Percentiles rank a stretch among this genome's conserved stretches.
phyloP scores from a whole-genome alignment of 2,329 filamentous ascomycete genomes.

The Colletotrichum zoysiae region DNA sequence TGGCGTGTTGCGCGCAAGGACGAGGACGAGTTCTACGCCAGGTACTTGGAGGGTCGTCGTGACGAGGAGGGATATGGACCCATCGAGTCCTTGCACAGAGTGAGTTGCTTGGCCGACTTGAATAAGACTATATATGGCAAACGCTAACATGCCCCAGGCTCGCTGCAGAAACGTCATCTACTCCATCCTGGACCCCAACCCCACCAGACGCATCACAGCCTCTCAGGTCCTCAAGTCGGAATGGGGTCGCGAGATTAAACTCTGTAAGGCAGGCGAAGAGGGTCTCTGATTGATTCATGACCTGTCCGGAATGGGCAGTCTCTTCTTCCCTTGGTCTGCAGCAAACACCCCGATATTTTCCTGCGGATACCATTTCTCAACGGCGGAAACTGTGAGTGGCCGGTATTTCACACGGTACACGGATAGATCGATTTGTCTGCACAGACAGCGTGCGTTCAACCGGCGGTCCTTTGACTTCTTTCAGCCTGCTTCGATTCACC shows the following conservation, averaged over 20 bases:
- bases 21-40: conserved; percentile 96
- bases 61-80: conserved; percentile 97
- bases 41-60: conserved; percentile 91
- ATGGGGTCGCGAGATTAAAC: conserved; percentile 97
- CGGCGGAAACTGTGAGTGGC: conserved; percentile 28
- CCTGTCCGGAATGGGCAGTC: background rate
- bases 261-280: conserved; percentile 97
- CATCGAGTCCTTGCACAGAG: conserved; percentile 94
- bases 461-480: conserved; percentile 29
- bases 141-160: conserved; percentile 67
- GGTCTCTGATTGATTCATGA: conserved; percentile 75
- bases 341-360: background rate
- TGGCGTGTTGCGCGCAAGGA: conserved; percentile 98
- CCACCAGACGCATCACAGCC: conserved; percentile 90
- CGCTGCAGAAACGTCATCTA: conserved; percentile 99
- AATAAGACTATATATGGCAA: background rate
- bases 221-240: conserved; percentile 98
- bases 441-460: conserved; percentile 29
- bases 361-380: background rate
- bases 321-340: background rate
- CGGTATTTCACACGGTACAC: conserved; percentile 17
- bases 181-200: conserved; percentile 96
- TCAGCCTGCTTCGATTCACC: conserved; percentile 34
- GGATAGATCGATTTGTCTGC: conserved; percentile 30
- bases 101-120: conserved; percentile 65